Evolutionary conservation across 192 early-diverging fungal species (phyloP), one percentile per base, ranked within the genome.

Genomic region (Entrophospora sp.): DNA sequence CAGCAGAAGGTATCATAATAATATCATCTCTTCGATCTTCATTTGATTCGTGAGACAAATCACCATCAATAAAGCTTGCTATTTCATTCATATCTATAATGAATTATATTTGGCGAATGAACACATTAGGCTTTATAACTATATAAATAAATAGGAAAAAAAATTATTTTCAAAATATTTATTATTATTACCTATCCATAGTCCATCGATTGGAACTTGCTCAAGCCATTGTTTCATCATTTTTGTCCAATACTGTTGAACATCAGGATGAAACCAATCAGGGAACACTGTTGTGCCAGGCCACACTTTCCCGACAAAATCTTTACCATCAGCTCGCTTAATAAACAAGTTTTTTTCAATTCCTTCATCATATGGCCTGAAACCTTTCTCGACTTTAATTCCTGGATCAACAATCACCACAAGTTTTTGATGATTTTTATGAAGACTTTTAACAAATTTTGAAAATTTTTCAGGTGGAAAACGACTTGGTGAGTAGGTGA

Each of bases 341-440:
- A 88, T 76, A 67, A 84, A 86, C 10, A 84, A 70, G 38, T 82
- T 78, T 24, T 75, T 52, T 5, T 73, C 59, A 46, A 68, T 71
- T 13, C 85, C 85, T 14, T 72, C 64, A 3, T 69, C 69, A 67
- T 85, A 86, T 13, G 82, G 68, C 0, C 56, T 76, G 42, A 85
- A 87, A 2, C 72, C 70, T 7, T 71, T 60, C 7, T 71, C 64
- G 51, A 74, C 48, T n/a, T 72, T 76, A 37, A 89, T 85, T 5
- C 80, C 85, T 7, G 87, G 86, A 51, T 89, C 85, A 1, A 80
- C 69, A 45, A 89, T 89, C 31, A 83, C 44, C n/a, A 89, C 73
- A 61, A 82, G 75, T 34, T 70, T 77, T 66, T 86, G 85, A 37
- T 79, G 67, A 30, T 62, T 66, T 28, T 53, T 35, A n/a, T 80